A percentile compares a stretch with the other conserved stretches of the same genome.
These are phyloP conservation scores for Blattamonas nauphoetae DNA, from an alignment of 78 protist species.

Conservation along the genomic window DNA sequence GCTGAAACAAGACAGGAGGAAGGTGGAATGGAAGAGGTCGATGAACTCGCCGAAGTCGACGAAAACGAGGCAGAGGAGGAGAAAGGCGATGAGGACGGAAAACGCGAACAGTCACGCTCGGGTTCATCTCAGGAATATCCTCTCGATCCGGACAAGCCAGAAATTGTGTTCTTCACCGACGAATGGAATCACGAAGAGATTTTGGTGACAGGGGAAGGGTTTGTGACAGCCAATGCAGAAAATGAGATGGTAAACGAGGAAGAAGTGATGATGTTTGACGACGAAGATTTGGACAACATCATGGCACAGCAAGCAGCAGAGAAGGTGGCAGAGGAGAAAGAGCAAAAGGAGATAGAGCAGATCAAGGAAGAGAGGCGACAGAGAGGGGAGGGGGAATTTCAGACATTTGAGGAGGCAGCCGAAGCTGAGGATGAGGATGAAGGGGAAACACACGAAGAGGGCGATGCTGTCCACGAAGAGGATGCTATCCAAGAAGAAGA, in stretches of 20 bases:
- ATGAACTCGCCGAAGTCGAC: neutral
- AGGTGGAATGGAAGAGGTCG: neutral
- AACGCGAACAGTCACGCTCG: neutral
- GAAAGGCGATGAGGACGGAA: neutral
- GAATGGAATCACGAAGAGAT: neutral
- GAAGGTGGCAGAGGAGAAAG: neutral
- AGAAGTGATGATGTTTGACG: neutral
- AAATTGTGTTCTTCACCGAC: too few relatives aligned
- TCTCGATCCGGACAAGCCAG: too few relatives aligned
- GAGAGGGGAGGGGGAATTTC: neutral
- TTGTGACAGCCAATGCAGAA: neutral
- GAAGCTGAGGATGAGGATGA: neutral
- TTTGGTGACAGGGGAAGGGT: neutral
- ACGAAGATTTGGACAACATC: too few relatives aligned
- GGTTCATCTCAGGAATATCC: too few relatives aligned
- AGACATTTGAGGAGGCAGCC: neutral
- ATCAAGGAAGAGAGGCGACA: neutral
- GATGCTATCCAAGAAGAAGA: too few relatives aligned
- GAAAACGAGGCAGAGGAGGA: neutral
- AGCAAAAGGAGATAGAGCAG: conserved; percentile 1
- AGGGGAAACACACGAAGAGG: too few relatives aligned
- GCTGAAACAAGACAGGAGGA: neutral
- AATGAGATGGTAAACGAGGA: neutral
- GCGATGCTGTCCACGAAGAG: too few relatives aligned
- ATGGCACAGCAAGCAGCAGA: neutral